Conservation (phyloP, 768 basidiomycete genomes). For the Lentinula lateritia region DNA sequence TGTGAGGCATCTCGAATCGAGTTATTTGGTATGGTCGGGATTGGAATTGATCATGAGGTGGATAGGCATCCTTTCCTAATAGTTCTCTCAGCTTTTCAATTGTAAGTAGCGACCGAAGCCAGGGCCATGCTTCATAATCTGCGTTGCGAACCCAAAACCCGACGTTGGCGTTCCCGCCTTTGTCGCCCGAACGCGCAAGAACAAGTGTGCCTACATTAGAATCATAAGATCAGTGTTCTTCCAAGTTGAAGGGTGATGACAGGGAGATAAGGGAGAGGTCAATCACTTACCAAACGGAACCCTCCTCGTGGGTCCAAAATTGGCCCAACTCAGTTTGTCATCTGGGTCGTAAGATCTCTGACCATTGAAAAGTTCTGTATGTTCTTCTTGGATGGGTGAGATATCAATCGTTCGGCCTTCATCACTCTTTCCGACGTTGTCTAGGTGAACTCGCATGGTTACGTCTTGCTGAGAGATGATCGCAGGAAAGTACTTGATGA, state of each 20-base stretch:
- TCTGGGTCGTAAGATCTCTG: not conserved
- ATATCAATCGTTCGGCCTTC: not conserved
- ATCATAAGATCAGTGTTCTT: not conserved
- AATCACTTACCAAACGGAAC: not conserved
- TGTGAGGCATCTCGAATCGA: slow-evolving; percentile 4
- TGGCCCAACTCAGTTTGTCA: not conserved
- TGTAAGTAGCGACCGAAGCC: slow-evolving; percentile 3
- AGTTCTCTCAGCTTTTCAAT: not conserved
- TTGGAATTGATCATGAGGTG: not conserved
- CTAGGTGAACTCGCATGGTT: not conserved
- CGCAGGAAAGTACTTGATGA: slow-evolving; percentile 1
- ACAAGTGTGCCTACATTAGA: not conserved
- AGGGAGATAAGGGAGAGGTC: not conserved
- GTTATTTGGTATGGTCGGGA: not conserved
- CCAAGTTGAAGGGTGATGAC: no score
- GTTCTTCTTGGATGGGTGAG: not conserved
- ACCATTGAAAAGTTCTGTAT: slow-evolving; percentile 5
- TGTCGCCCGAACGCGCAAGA: slow-evolving; percentile 1
- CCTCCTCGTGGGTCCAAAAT: not conserved
- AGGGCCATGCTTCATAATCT: not conserved
- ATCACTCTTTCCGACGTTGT: not conserved
- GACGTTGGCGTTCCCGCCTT: slow-evolving; percentile 5
- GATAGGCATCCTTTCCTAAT: not conserved
- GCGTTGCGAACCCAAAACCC: slow-evolving; percentile 2
- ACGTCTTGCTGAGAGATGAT: not conserved